These are phyloP conservation scores for Naganishia albida DNA, from an alignment of 1,284 basidiomycete genomes.

Conservation along the genomic window DNA sequence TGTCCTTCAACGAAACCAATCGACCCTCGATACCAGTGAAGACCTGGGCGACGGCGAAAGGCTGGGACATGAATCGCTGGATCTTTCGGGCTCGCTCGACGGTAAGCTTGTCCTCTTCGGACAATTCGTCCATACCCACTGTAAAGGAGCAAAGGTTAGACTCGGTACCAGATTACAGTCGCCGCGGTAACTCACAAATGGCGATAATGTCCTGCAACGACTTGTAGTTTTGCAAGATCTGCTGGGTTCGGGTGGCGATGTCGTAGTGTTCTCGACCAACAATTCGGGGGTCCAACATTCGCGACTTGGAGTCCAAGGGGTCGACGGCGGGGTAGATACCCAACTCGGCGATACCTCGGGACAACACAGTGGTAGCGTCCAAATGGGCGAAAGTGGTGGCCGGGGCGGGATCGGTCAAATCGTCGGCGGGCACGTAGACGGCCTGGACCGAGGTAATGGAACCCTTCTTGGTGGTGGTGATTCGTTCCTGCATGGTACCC, in stretches of 20 bases:
- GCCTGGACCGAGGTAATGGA: slow-evolving; percentile 99
- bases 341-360: slow-evolving; percentile 97
- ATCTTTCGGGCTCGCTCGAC: slow-evolving; percentile 70
- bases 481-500: slow-evolving; percentile 99
- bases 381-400: slow-evolving; percentile 99
- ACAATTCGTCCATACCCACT: slow-evolving; percentile 99
- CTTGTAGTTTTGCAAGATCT: slow-evolving; percentile 99
- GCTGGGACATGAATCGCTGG: slow-evolving; percentile 94
- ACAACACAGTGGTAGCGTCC: slow-evolving; percentile 98
- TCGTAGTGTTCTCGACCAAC: slow-evolving; percentile 88
- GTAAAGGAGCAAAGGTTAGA: background rate
- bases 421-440: slow-evolving; percentile 98
- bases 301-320: slow-evolving; percentile 97
- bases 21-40: slow-evolving; percentile 99
- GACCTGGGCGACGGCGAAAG: slow-evolving; percentile 98
- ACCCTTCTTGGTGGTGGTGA: slow-evolving; percentile 99
- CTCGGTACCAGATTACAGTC: too few species aligned
- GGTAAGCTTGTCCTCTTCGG: slow-evolving; percentile 98
- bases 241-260: slow-evolving; percentile 91
- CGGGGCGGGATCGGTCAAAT: slow-evolving; percentile 99
- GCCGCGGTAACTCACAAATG: slow-evolving; percentile 46
- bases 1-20: slow-evolving; percentile 91
- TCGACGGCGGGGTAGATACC: slow-evolving; percentile 99
- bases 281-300: slow-evolving; percentile 99
- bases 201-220: slow-evolving; percentile 80